Evolutionary conservation across 805 yeast species (phyloP).

Genomic region (Ogataea chonburiensis): DNA sequence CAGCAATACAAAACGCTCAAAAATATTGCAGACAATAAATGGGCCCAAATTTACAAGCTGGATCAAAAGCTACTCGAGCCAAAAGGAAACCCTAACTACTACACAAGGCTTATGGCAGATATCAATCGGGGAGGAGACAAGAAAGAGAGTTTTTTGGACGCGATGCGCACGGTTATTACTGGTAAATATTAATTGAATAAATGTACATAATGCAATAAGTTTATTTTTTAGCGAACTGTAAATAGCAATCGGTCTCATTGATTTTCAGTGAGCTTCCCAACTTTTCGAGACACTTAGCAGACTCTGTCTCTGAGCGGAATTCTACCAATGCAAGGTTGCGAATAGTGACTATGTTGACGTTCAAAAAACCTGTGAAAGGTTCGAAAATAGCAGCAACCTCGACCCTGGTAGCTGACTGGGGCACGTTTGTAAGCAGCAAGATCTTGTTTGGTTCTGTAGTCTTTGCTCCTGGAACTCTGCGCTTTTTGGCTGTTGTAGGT

Average conservation of each 20-base stretch:
- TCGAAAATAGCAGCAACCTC: slow-evolving; percentile 48
- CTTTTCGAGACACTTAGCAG: slow-evolving; percentile 34
- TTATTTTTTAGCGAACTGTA: slow-evolving; percentile 34
- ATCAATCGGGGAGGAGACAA: slow-evolving; percentile 59
- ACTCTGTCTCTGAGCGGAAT: slow-evolving; percentile 54
- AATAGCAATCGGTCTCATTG: slow-evolving; percentile 22
- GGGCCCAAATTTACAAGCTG: slow-evolving; percentile 59
- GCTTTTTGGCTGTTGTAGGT: slow-evolving; percentile 14
- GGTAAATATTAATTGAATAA: slow-evolving; percentile 51
- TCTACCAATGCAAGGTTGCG: slow-evolving; percentile 80
- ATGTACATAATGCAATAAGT: slow-evolving; percentile 2
- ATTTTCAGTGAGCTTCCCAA: slow-evolving; percentile 23
- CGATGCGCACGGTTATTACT: slow-evolving; percentile 70
- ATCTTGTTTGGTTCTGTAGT: slow-evolving; percentile 60
- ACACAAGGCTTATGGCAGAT: slow-evolving; percentile 66
- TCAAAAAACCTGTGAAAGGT: slow-evolving; percentile 57
- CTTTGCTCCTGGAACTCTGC: slow-evolving; percentile 24
- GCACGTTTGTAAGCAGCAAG: slow-evolving; percentile 65
- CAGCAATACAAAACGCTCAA: slow-evolving; percentile 60
- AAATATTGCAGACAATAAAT: slow-evolving; percentile 57
- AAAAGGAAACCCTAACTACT: slow-evolving; percentile 82
- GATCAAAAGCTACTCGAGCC: slow-evolving; percentile 71
- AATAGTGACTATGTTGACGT: slow-evolving; percentile 62
- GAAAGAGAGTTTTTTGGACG: slow-evolving; percentile 63
- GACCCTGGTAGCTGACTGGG: slow-evolving; percentile 40